phyloP scores from a whole-genome alignment of 2,329 filamentous ascomycete genomes.

The Phialophora verrucosa region DNA sequence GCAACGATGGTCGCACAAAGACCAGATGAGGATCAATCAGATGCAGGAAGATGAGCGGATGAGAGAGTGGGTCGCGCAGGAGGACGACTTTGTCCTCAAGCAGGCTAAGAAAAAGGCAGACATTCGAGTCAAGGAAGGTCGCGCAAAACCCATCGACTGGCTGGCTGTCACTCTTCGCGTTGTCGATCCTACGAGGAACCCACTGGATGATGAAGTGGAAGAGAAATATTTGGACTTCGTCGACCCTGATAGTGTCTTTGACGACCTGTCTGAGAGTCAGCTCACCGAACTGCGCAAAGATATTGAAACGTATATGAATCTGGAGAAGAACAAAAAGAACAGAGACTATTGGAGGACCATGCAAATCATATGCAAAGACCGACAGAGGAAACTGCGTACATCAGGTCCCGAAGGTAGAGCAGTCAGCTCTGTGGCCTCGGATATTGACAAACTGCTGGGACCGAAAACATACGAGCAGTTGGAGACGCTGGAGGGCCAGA shows the following conservation, averaged over 20 bases:
- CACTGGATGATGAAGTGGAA: constrained; percentile 79
- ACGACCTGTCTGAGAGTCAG: constrained; percentile 69
- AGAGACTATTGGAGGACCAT: constrained; percentile 90
- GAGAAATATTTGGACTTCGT: constrained; percentile 79
- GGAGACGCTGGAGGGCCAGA: constrained; percentile 84
- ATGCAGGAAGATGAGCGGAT: constrained; percentile 79
- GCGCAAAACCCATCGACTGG: constrained; percentile 92
- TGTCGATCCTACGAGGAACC: constrained; percentile 80
- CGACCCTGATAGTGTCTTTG: constrained; percentile 80
- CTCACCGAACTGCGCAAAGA: constrained; percentile 80
- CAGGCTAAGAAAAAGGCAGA: constrained; percentile 98
- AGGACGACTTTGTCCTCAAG: constrained; percentile 93
- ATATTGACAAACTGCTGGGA: constrained; percentile 84
- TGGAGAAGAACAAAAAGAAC: constrained; percentile 80
- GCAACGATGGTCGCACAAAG: constrained; percentile 43
- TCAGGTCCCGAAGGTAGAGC: constrained; percentile 70
- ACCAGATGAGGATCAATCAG: constrained; percentile 56
- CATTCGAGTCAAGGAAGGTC: constrained; percentile 87
- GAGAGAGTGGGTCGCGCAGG: constrained; percentile 85
- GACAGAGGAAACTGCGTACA: constrained; percentile 68
- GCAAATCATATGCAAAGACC: constrained; percentile 79
- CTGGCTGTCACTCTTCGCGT: constrained; percentile 88
- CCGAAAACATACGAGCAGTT: constrained; percentile 87
- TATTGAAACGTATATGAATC: constrained; percentile 75
- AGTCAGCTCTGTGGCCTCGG: constrained; percentile 79